phyloP scores from a whole-genome alignment of 805 yeast genomes.

The Grigorovia transvaalensis region DNA sequence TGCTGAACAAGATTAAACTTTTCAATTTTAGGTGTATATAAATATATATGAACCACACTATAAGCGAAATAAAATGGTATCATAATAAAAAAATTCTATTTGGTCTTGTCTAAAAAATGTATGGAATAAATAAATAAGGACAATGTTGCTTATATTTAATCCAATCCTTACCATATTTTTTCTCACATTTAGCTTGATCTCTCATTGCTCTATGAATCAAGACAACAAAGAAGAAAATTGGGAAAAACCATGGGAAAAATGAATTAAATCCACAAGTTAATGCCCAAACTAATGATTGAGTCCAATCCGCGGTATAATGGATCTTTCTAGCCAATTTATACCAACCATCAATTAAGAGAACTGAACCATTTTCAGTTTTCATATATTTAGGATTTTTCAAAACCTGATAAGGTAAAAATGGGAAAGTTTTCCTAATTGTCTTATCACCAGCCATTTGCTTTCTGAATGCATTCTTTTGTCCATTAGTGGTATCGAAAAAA shows the following conservation, averaged over 20 bases:
- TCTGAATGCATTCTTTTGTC: slow-evolving; percentile 90
- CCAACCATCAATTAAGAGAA: slow-evolving; percentile 89
- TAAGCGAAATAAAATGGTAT: too few relatives aligned
- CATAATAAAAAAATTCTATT: not conserved
- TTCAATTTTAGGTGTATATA: not conserved
- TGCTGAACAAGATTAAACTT: slow-evolving; percentile 80
- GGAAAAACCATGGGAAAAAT: slow-evolving; percentile 94
- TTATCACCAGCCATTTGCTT: slow-evolving; percentile 73
- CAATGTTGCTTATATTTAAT: slow-evolving; percentile 72
- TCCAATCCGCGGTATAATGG: slow-evolving; percentile 91
- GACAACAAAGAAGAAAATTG: slow-evolving; percentile 78
- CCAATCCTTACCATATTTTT: slow-evolving; percentile 94
- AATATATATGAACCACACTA: not conserved
- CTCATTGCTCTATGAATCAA: slow-evolving; percentile 81
- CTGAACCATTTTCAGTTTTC: slow-evolving; percentile 74
- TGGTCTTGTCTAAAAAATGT: slow-evolving; percentile 41
- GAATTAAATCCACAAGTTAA: slow-evolving; percentile 79
- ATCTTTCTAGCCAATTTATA: slow-evolving; percentile 84
- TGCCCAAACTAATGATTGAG: slow-evolving; percentile 86
- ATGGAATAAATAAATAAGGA: slow-evolving; percentile 89
- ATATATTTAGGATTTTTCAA: slow-evolving; percentile 78
- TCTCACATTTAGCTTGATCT: slow-evolving; percentile 74
- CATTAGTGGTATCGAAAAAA: slow-evolving; percentile 90
- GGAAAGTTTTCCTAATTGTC: slow-evolving; percentile 75
- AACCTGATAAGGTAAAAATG: slow-evolving; percentile 78